These are phyloP conservation scores for Hanseniaspora uvarum DNA, from an alignment of 1,139 yeast genomes.

Conservation along the genomic window DNA sequence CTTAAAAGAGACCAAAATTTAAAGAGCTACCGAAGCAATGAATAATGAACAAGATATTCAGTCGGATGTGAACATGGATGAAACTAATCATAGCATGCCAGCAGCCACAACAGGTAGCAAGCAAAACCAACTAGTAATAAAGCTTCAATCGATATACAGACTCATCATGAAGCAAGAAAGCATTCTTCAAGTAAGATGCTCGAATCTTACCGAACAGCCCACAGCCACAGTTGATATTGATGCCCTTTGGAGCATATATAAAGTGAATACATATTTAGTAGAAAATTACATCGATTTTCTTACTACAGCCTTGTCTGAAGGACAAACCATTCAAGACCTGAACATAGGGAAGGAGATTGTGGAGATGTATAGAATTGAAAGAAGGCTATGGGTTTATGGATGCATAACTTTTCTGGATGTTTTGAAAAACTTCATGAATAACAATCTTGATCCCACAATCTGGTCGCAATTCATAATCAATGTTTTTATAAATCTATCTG, in stretches of 20 bases:
- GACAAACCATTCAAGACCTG: slow-evolving; percentile 41
- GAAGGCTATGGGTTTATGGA: slow-evolving; percentile 77
- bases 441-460: slow-evolving; percentile 38
- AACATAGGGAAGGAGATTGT: slow-evolving; percentile 55
- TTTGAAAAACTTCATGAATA: slow-evolving; percentile 58
- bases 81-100: slow-evolving; percentile 6
- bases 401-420: slow-evolving; percentile 70
- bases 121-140: slow-evolving; percentile 63
- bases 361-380: slow-evolving; percentile 61
- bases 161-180: slow-evolving; percentile 58
- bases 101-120: slow-evolving; percentile 32
- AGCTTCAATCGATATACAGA: slow-evolving; percentile 63
- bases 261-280: slow-evolving; percentile 51
- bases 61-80: slow-evolving; percentile 19
- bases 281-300: slow-evolving; percentile 64
- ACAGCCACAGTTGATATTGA: slow-evolving; percentile 41
- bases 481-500: slow-evolving; percentile 36
- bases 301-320: slow-evolving; percentile 60
- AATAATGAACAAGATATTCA: slow-evolving; percentile 19
- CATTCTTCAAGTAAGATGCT: slow-evolving; percentile 56
- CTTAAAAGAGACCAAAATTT: neutral
- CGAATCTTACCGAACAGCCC: slow-evolving; percentile 31
- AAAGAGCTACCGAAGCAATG: neutral
- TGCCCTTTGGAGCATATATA: slow-evolving; percentile 63
- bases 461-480: slow-evolving; percentile 36